phyloP scores from a whole-genome alignment of 176 grass and related monocot genomes.

The Juncus inflexus region DNA sequence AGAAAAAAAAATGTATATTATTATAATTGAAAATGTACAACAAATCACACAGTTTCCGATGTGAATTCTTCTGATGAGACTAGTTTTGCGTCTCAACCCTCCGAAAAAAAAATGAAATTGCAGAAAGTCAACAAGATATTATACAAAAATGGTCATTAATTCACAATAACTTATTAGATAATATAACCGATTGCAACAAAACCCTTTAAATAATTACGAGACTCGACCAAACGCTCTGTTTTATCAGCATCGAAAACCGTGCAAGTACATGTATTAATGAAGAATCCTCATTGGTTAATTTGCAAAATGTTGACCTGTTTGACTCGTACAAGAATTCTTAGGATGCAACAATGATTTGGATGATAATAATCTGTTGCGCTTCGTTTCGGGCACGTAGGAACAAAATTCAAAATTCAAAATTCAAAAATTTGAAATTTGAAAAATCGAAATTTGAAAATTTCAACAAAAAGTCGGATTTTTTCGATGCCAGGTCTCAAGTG shows the following conservation, averaged over 20 bases:
- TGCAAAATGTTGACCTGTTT: constrained; percentile 31
- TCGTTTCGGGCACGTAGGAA: constrained; percentile 37
- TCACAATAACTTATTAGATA: constrained; percentile 18
- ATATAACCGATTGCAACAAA: constrained; percentile 53
- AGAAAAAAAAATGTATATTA: too few species aligned
- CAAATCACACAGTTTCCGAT: constrained; percentile 11
- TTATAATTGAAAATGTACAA: not conserved
- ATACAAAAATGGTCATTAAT: constrained; percentile 8
- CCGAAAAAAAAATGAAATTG: constrained; percentile 10
- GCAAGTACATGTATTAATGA: constrained; percentile 37
- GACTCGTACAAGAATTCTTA: constrained; percentile 77
- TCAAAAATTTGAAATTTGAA: too few species aligned
- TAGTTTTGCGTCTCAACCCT: constrained; percentile 10
- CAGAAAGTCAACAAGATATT: not conserved
- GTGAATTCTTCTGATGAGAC: constrained; percentile 17
- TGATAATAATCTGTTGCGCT: constrained; percentile 36
- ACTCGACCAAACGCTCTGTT: constrained; percentile 30
- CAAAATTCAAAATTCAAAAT: too few species aligned
- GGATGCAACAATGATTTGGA: constrained; percentile 36
- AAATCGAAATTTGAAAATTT: too few species aligned
- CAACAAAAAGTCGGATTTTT: constrained; percentile 3
- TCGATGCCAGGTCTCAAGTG: constrained; percentile 27
- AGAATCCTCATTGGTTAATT: constrained; percentile 43
- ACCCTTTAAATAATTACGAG: constrained; percentile 32
- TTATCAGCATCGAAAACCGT: constrained; percentile 54